A percentile compares a stretch with the other conserved stretches of the same genome.
Evolutionary conservation across 140 eudicot species (phyloP).

Genomic region (Senecio squalidus): DNA sequence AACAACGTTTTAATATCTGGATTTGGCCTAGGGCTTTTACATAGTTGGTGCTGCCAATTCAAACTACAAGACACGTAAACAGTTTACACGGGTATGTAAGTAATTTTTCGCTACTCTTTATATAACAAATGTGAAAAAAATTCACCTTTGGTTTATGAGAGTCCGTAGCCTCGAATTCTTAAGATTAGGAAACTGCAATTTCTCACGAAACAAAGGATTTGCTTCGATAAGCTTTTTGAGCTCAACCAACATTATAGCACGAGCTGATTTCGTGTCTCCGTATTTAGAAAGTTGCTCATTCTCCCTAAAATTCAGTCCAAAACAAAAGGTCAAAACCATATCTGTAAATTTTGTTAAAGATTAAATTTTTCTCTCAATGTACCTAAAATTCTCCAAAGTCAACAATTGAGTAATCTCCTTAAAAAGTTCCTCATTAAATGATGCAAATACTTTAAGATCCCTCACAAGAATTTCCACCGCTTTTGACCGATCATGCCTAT

Average conservation of each 20-base stretch:
- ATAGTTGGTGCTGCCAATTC: conserved; percentile 97
- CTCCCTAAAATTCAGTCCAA: conserved; percentile 24
- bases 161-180: conserved; percentile 43
- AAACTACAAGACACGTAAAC: conserved; percentile 44
- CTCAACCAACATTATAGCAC: conserved; percentile 47
- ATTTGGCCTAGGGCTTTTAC: conserved; percentile 89
- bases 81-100: not conserved
- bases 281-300: conserved; percentile 51
- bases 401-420: conserved; percentile 54
- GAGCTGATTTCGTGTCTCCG: conserved; percentile 52
- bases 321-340: not conserved
- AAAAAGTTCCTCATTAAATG: conserved; percentile 47
- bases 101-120: not conserved
- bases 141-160: conserved; percentile 50
- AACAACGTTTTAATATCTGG: conserved; percentile 88
- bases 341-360: not conserved
- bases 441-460: conserved; percentile 53
- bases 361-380: not conserved
- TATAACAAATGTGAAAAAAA: not conserved
- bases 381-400: conserved; percentile 59
- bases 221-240: conserved; percentile 52
- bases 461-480: conserved; percentile 49
- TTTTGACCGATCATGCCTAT: conserved; percentile 48
- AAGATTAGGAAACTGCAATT: conserved; percentile 40
- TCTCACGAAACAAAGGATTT: conserved; percentile 48